Conservation (phyloP, 768 basidiomycete species). For the Lactarius quietus region DNA sequence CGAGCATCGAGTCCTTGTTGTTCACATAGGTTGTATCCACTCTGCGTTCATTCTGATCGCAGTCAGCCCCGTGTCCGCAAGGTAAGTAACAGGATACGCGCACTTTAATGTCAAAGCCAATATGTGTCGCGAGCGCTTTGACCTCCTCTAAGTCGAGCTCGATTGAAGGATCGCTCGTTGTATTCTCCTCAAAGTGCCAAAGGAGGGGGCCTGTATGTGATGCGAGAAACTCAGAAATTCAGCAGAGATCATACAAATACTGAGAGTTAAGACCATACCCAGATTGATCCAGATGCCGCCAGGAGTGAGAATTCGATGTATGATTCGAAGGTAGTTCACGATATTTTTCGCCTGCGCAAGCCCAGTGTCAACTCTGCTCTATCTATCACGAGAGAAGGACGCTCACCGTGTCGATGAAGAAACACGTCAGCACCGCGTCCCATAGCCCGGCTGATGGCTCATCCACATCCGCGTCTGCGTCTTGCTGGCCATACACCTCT, state of each 20-base stretch:
- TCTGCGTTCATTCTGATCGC: constrained; percentile 68
- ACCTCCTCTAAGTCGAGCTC: constrained; percentile 91
- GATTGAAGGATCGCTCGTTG: constrained; percentile 72
- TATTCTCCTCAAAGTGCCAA: constrained; percentile 98
- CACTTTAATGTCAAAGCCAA: constrained; percentile 84
- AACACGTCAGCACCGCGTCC: constrained; percentile 91
- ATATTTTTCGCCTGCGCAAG: constrained; percentile 77
- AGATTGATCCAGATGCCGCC: constrained; percentile 93
- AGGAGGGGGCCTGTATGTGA: constrained; percentile 62
- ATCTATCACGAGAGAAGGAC: background rate
- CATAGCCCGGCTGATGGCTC: constrained; percentile 76
- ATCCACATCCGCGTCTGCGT: constrained; percentile 40
- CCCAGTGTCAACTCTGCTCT: background rate
- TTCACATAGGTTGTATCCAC: constrained; percentile 86
- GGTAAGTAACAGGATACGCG: constrained; percentile 29
- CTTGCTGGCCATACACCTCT: constrained; percentile 71
- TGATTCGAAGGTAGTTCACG: constrained; percentile 83
- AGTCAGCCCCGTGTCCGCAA: constrained; percentile 3
- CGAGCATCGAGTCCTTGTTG: constrained; percentile 75
- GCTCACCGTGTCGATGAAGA: constrained; percentile 92
- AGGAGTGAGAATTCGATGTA: constrained; percentile 76
- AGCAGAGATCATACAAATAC: background rate
- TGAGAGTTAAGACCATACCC: constrained; percentile 39
- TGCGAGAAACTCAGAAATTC: background rate
- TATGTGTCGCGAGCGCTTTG: constrained; percentile 61